Evolutionary conservation across 1,284 basidiomycete species (phyloP).

Genomic region (Microbotryomycetes sp.): DNA sequence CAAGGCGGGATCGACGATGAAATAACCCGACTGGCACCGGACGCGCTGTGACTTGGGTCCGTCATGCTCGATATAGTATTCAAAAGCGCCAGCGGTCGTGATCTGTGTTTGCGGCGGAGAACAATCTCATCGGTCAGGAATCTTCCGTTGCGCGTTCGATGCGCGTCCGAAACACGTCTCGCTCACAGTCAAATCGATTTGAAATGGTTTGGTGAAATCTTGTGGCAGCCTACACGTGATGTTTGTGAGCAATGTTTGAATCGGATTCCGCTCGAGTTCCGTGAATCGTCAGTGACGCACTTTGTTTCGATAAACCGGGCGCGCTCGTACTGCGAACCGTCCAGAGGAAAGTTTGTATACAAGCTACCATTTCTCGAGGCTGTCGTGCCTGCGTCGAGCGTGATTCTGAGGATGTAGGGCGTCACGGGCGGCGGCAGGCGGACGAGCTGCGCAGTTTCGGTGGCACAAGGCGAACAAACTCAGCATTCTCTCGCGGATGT

Average conservation of each 20-base stretch:
- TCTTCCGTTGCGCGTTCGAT: neutral
- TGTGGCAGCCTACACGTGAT: slow-evolving; percentile 61
- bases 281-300: slow-evolving; percentile 47
- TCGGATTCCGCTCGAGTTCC: neutral
- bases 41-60: slow-evolving; percentile 49
- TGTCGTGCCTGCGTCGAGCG: slow-evolving; percentile 78
- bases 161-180: neutral
- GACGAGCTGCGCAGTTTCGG: slow-evolving; percentile 60
- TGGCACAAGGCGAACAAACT: neutral
- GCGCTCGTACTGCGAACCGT: slow-evolving; percentile 75
- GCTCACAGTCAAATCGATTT: slow-evolving; percentile 66
- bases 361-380: slow-evolving; percentile 81
- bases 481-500: neutral
- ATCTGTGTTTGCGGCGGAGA: slow-evolving; percentile 45
- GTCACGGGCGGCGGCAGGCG: slow-evolving; percentile 81
- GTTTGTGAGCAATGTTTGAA: neutral
- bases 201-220: slow-evolving; percentile 77
- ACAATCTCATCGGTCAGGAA: neutral
- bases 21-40: slow-evolving; percentile 79
- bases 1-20: slow-evolving; percentile 88
- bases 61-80: slow-evolving; percentile 89
- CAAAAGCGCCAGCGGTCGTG: slow-evolving; percentile 87
- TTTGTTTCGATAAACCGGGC: slow-evolving; percentile 65
- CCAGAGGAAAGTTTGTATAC: slow-evolving; percentile 88
- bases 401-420: slow-evolving; percentile 82